Conservation (phyloP, 805 yeast genomes). For the Spathaspora girioi region DNA sequence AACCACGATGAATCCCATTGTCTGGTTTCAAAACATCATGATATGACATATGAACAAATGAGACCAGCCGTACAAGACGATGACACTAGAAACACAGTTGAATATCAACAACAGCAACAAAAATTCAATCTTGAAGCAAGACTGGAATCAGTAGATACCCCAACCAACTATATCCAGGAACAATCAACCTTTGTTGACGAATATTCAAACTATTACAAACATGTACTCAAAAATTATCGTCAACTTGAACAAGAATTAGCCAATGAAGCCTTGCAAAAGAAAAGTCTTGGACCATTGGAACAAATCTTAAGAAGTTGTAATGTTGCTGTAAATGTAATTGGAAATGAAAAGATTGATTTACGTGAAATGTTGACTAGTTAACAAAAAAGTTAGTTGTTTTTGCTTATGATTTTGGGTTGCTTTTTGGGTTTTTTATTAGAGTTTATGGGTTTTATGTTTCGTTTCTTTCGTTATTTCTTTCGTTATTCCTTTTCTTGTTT, state of each 20-base stretch:
- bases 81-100: not conserved
- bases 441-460: not conserved
- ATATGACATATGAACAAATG: slow-evolving; percentile 1
- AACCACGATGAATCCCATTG: slow-evolving; percentile 21
- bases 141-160: not conserved
- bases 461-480: not conserved
- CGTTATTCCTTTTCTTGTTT: not conserved
- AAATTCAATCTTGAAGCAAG: not conserved
- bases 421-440: not conserved
- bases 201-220: not conserved
- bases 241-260: not conserved
- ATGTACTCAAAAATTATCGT: not conserved
- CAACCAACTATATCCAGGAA: not conserved
- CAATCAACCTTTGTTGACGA: not conserved
- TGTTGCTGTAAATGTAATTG: slow-evolving; percentile 3
- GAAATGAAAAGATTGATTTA: not conserved
- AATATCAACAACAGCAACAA: not conserved
- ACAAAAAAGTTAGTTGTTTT: not conserved
- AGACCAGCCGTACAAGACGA: not conserved
- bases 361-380: not conserved
- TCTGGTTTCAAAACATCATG: slow-evolving; percentile 10
- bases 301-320: slow-evolving; percentile 3
- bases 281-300: not conserved
- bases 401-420: not conserved
- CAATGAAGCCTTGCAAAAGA: not conserved